Evolutionary conservation across 2,329 filamentous ascomycete species (phyloP), one percentile per base, ranked within the genome.

Genomic region (Aspergillus sp.): DNA sequence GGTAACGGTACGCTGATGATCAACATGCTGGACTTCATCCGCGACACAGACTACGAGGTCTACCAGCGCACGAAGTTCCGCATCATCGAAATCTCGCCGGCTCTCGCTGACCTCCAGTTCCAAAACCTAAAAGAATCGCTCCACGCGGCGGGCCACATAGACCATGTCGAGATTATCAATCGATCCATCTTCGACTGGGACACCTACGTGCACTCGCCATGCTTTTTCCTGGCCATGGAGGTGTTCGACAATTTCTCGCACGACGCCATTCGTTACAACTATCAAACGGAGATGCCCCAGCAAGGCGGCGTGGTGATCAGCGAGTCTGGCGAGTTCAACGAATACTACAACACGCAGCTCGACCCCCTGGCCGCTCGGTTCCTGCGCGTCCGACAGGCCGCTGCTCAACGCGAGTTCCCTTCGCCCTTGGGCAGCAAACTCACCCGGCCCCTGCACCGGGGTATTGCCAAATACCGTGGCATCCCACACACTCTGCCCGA

Each of bases 191-290:
- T 99, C 72, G 92, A 96, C 75, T 99, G 95, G 94, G 81, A 89
- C 65, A 85, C 86, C 51, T 91, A 90, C 66, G 91, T 97, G n/a
- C 89, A 92, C 9, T 90, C 89, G 2, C 95, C 94, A 0, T 98
- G 95, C 80, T 99, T 96, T 82, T 98, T 99, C 82, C 85, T 99
- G 47, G 95, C 94, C 49, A 90, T 99, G 77, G 95, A 99, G 78
- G 95, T 99, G 65, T 96, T 97, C 71, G 95, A 99, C 81, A 99
- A 99, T 79, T 98, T 99, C 74, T 88, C 92, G 39, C 96, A 99
- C 80, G 95, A 99, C 78, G 85, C 89, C 60, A 87, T 99, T 63
- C 93, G 96, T 64, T 99, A 98, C 79, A 90, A 98, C 77, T 83
- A 89, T 11, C 77, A 82, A 61, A 96, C 92, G 11, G 90, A 92